Base-by-base conservation (phyloP, 2,329 filamentous ascomycete genomes). In the Grosmannia penicillata region DNA sequence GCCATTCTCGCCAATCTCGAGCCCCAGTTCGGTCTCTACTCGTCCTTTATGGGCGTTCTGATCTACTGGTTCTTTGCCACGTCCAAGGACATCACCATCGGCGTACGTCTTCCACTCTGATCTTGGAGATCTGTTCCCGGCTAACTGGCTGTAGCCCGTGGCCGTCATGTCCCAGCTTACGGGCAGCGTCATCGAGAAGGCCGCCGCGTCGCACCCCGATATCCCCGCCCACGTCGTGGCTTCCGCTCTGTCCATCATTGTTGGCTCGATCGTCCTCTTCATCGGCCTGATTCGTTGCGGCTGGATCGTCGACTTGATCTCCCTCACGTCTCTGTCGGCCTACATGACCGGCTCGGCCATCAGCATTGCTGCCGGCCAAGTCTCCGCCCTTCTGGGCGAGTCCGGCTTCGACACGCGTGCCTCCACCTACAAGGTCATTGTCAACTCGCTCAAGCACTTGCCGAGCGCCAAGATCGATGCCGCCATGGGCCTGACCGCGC, bases 31-130 rank as follows among this genome's bases (percentile, higher is more conserved):
- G 89, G 89, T 37, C 70, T 96, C 1, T 93, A 93, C 59, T 91
- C 89, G 1, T 95, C 89, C 0, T 96, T 98, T 54, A 91, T 95
- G 71, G 91, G 89, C 36, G 87, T 93, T 14, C 57, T 94, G 45
- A 69, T 94, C 44, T 98, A 98, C 60, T 96, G 89, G 89, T 82
- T 95, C 54, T 96, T 96, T 53, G 91, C 87, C 25, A 98, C 91
- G 0, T 95, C 89, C 13, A 98, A 96, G 56, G 89, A 98, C 57
- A 96, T 98, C 53, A 95, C 89, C 9, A 96, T 96, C 40, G 89
- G 89, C 14, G 80, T 83, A 40, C 40, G 26, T 49, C 22, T 41
- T 48, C 27, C 18, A 15, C 17, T 18, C 21, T n/a, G 6, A 11
- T 24, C 4, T 40, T 11, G 32, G 17, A 13, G n/a, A n/a, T 22